Evolutionary conservation across 768 basidiomycete species (phyloP).

Genomic region (Suillus bovinus): DNA sequence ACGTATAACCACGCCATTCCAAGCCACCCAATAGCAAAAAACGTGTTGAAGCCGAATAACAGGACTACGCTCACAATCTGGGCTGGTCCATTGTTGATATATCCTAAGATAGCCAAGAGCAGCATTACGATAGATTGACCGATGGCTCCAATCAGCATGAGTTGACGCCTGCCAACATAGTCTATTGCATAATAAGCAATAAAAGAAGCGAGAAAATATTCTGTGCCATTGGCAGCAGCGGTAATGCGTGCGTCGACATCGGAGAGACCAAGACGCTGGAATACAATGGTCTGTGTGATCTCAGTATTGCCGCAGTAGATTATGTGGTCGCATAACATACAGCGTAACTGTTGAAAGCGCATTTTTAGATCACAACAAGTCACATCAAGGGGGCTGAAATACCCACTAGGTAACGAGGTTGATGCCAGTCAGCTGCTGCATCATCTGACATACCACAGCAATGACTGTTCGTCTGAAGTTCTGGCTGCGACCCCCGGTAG

Average conservation of each 20-base stretch:
- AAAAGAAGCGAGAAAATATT: constrained; percentile 46
- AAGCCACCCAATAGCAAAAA: constrained; percentile 40
- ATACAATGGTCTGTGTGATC: constrained; percentile 13
- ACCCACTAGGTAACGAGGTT: constrained; percentile 30
- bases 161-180: constrained; percentile 45
- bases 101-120: constrained; percentile 27
- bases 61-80: constrained; percentile 26
- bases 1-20: constrained; percentile 37
- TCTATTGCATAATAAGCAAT: constrained; percentile 51
- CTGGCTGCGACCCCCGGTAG: constrained; percentile 39
- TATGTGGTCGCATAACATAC: constrained; percentile 1
- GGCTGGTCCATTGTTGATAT: constrained; percentile 21
- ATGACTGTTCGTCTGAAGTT: constrained; percentile 36
- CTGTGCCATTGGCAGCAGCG: constrained; percentile 40
- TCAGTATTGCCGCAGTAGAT: neutral
- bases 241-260: constrained; percentile 28
- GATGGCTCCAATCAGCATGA: constrained; percentile 47
- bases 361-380: neutral
- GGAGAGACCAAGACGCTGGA: constrained; percentile 25
- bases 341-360: constrained; percentile 12
- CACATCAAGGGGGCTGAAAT: neutral
- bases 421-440: constrained; percentile 36
- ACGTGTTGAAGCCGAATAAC: constrained; percentile 37
- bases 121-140: constrained; percentile 33
- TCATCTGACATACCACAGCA: constrained; percentile 22